Evolutionary conservation across 768 basidiomycete genomes (phyloP).

Genomic region (Boletus rex-veris): DNA sequence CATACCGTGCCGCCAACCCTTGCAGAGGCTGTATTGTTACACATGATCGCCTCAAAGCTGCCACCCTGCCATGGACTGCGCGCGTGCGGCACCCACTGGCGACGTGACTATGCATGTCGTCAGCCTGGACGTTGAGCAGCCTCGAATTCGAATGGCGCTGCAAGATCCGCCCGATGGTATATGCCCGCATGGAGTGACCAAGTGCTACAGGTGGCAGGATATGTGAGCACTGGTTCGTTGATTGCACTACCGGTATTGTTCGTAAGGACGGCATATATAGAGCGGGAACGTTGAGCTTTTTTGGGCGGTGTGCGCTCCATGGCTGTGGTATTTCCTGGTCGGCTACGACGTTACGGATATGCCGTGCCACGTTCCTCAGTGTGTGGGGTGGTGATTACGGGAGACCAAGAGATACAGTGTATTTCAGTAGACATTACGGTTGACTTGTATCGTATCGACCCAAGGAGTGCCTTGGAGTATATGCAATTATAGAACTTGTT

Average conservation of each 20-base stretch:
- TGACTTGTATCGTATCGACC: not conserved
- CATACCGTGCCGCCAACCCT: not conserved
- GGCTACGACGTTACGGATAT: not conserved
- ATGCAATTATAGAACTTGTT: not conserved
- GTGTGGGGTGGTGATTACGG: not conserved
- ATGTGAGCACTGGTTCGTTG: conserved; percentile 9
- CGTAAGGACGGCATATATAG: conserved; percentile 1
- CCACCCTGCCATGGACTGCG: conserved; percentile 7
- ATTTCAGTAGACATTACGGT: not conserved
- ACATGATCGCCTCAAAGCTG: conserved; percentile 12
- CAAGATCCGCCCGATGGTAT: conserved; percentile 18
- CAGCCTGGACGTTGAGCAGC: not conserved
- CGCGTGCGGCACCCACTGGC: conserved; percentile 1
- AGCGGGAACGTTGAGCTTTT: not conserved
- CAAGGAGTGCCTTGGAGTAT: not conserved
- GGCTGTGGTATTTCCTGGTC: not conserved
- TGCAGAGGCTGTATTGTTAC: not conserved
- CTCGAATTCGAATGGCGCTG: too few species aligned
- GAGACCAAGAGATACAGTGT: not conserved
- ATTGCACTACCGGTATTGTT: not conserved
- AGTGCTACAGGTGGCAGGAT: conserved; percentile 2
- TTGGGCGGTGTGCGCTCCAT: conserved; percentile 4
- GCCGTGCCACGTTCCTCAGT: not conserved
- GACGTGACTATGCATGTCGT: not conserved
- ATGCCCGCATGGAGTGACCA: not conserved